Conservation (phyloP, 495 filamentous ascomycete species). For the Penicillium atrosanguineum region DNA sequence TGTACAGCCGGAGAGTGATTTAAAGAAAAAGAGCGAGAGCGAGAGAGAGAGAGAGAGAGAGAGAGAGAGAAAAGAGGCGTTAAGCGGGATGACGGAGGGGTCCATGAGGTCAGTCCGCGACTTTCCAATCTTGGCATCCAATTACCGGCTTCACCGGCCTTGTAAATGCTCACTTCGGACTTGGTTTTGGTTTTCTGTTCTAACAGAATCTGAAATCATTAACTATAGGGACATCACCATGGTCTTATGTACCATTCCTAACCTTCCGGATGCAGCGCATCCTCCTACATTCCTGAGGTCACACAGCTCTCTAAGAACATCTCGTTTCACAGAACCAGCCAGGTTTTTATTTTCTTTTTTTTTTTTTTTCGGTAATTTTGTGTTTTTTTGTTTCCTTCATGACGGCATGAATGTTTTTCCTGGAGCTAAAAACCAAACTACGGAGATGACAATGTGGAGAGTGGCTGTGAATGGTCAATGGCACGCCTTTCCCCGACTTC, state of each 20-base stretch:
- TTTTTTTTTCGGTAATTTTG: neutral
- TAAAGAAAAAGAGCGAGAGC: slow-evolving; percentile 2
- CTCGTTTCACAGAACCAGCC: neutral
- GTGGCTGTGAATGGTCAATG: slow-evolving; percentile 16
- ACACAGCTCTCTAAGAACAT: neutral
- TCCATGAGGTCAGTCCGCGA: slow-evolving; percentile 39
- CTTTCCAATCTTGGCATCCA: neutral
- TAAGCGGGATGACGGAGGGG: slow-evolving; percentile 15
- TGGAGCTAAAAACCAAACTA: slow-evolving; percentile 6
- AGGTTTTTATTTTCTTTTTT: neutral
- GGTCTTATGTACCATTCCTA: neutral
- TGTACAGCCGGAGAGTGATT: slow-evolving; percentile 8
- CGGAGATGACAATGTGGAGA: slow-evolving; percentile 20
- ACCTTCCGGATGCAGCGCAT: slow-evolving; percentile 8
- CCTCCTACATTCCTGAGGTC: slow-evolving; percentile 1
- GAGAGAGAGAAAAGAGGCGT: slow-evolving; percentile 7
- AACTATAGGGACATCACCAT: no score
- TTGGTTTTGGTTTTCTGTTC: neutral
- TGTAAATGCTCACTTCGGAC: neutral
- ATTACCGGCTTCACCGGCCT: slow-evolving; percentile 33
- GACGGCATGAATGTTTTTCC: slow-evolving; percentile 15
- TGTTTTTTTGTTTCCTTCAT: neutral
- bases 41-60: slow-evolving; percentile 6
- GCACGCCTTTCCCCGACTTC: slow-evolving; percentile 25
- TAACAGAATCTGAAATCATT: no score